A percentile compares a stretch with the other conserved stretches of the same genome.
phyloP scores from a whole-genome alignment of 1,139 yeast genomes.

The Suhomyces anneliseae region DNA sequence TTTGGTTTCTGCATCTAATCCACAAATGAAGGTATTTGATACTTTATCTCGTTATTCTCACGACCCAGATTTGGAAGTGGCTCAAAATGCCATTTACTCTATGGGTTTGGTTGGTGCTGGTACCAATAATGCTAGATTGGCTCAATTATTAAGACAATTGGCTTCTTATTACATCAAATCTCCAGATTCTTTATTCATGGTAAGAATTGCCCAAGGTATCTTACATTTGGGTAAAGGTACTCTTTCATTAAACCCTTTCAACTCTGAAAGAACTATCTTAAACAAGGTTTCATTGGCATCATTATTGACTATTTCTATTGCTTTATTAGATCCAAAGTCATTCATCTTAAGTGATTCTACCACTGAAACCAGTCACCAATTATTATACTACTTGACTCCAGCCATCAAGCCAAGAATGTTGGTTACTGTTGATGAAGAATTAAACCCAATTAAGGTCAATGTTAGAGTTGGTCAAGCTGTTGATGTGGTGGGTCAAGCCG shows the following conservation, averaged over 20 bases:
- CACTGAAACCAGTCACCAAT: constrained; percentile 65
- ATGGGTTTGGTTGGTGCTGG: constrained; percentile 99
- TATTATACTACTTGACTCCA: constrained; percentile 83
- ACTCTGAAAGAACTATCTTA: constrained; percentile 81
- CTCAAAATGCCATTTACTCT: constrained; percentile 90
- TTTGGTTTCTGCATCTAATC: constrained; percentile 86
- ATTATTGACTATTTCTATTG: constrained; percentile 78
- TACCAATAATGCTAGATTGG: constrained; percentile 96
- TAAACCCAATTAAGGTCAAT: constrained; percentile 86
- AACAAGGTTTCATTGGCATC: constrained; percentile 92
- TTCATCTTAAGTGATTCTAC: constrained; percentile 54
- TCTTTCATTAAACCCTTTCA: constrained; percentile 83
- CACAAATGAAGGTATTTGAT: constrained; percentile 97
- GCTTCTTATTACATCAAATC: constrained; percentile 93
- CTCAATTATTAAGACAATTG: constrained; percentile 90
- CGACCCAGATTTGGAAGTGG: constrained; percentile 92
- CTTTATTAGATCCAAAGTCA: constrained; percentile 79
- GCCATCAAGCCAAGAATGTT: constrained; percentile 93
- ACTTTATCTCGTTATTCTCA: constrained; percentile 95
- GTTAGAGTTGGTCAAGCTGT: constrained; percentile 99
- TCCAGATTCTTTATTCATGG: constrained; percentile 87
- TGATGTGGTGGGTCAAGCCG: constrained; percentile 98
- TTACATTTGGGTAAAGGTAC: constrained; percentile 97
- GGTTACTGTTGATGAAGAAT: constrained; percentile 85
- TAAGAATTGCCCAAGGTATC: constrained; percentile 92